Percentiles rank a stretch among this genome's conserved stretches.
Evolutionary conservation across 1,284 basidiomycete genomes (phyloP).

Genomic region (Fomitiporia mediterranea): DNA sequence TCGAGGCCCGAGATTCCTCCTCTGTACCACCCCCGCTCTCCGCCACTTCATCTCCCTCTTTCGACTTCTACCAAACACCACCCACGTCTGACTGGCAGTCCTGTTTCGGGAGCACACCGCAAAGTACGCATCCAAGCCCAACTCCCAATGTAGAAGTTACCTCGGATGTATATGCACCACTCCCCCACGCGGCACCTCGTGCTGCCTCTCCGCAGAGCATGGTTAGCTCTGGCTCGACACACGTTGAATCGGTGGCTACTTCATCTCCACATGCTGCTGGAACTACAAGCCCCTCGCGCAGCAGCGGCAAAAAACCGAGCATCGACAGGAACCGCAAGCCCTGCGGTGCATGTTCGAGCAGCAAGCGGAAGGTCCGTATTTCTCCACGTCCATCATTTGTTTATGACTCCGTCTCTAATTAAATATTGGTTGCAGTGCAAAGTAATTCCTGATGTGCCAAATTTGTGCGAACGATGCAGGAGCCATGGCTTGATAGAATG

Average conservation of each 20-base stretch:
- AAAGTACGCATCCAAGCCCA: neutral
- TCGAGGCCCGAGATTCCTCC: neutral
- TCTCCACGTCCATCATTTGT: neutral
- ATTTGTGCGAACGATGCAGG: slow-evolving; percentile 17
- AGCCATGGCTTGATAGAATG: slow-evolving; percentile 11
- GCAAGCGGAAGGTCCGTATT: slow-evolving; percentile 15
- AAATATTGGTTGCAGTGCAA: slow-evolving; percentile 10
- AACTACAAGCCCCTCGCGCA: neutral
- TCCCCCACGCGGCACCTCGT: slow-evolving; percentile 4
- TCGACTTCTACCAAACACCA: neutral
- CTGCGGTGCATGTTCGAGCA: slow-evolving; percentile 14
- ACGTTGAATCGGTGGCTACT: neutral
- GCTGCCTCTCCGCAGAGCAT: slow-evolving; percentile 11
- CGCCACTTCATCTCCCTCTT: neutral
- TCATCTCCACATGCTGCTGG: neutral
- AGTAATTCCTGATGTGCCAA: slow-evolving; percentile 8
- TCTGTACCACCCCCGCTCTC: neutral
- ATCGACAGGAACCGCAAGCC: slow-evolving; percentile 17
- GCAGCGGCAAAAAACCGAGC: slow-evolving; percentile 6
- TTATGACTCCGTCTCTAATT: neutral
- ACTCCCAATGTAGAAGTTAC: neutral
- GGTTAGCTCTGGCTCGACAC: slow-evolving; percentile 11
- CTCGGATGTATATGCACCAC: neutral
- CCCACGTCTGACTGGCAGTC: neutral
- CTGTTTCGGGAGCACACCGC: neutral